Evolutionary conservation across 139 green algal genomes (phyloP).

Genomic region (Microglena sp.): DNA sequence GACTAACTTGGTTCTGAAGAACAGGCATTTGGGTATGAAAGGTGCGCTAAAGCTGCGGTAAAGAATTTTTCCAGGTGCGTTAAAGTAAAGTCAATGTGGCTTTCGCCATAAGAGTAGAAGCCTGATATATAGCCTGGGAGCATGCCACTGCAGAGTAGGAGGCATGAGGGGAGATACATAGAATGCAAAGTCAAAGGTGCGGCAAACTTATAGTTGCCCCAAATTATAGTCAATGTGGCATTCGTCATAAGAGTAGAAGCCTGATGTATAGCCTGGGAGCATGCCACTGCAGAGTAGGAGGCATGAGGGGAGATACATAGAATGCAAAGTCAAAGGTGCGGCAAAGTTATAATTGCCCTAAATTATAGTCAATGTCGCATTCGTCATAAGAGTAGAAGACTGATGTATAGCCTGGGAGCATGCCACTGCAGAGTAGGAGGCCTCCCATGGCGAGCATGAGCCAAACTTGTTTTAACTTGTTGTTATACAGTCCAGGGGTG

Average conservation of each 20-base stretch:
- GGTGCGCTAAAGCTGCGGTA: too few species aligned
- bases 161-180: neutral
- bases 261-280: slow-evolving; percentile 86
- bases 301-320: too few species aligned
- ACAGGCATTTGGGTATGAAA: too few species aligned
- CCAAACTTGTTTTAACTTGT: too few species aligned
- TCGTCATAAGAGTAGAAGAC: slow-evolving; percentile 84
- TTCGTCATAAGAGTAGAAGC: slow-evolving; percentile 81
- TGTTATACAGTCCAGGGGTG: too few species aligned
- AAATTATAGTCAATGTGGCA: slow-evolving; percentile 83
- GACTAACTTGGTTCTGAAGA: too few species aligned
- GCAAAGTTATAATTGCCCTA: neutral
- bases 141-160: slow-evolving; percentile 79
- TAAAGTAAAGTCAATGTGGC: too few species aligned
- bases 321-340: too few species aligned
- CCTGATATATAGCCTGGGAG: slow-evolving; percentile 85
- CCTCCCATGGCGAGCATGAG: too few species aligned
- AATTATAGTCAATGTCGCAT: slow-evolving; percentile 93
- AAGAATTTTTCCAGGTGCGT: too few species aligned
- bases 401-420: slow-evolving; percentile 89
- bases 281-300: slow-evolving; percentile 85
- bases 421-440: slow-evolving; percentile 69
- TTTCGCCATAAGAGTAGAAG: slow-evolving; percentile 77
- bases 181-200: neutral
- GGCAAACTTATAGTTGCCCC: neutral